Evolutionary conservation across 176 grass and related monocot species (phyloP).

Genomic region (Triticum urartu): DNA sequence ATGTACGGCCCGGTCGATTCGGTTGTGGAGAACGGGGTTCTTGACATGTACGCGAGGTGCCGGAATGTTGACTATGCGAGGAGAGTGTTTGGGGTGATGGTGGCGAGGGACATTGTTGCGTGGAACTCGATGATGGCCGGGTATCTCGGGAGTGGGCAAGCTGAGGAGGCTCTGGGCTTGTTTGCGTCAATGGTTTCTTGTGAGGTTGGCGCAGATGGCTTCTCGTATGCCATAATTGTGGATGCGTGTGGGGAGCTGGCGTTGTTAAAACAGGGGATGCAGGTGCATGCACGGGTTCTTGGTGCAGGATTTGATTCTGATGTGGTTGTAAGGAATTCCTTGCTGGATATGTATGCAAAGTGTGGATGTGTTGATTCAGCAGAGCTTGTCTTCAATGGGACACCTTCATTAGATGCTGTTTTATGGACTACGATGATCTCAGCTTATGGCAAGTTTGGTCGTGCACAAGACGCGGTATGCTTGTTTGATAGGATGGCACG

Average conservation of each 20-base stretch:
- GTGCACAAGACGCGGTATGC: slow-evolving; percentile 24
- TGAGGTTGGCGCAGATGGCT: slow-evolving; percentile 29
- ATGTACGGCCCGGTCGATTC: slow-evolving; percentile 15
- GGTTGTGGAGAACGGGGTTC: slow-evolving; percentile 50
- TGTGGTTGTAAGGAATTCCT: slow-evolving; percentile 45
- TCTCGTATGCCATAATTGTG: slow-evolving; percentile 47
- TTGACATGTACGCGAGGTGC: slow-evolving; percentile 55
- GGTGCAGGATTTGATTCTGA: slow-evolving; percentile 37
- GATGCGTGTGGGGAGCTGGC: slow-evolving; percentile 51
- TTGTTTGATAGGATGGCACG: slow-evolving; percentile 57
- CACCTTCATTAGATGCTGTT: slow-evolving; percentile 28
- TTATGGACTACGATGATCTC: slow-evolving; percentile 70
- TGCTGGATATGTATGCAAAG: slow-evolving; percentile 68
- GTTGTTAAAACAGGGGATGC: slow-evolving; percentile 43
- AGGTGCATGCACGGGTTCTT: slow-evolving; percentile 38
- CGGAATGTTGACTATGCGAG: slow-evolving; percentile 4
- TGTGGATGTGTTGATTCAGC: slow-evolving; percentile 52
- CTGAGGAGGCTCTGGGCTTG: slow-evolving; percentile 48
- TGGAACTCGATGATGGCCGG: slow-evolving; percentile 67
- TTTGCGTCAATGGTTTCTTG: slow-evolving; percentile 38
- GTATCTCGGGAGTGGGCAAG: slow-evolving; percentile 26
- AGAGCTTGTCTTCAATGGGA: slow-evolving; percentile 27
- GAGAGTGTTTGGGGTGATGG: slow-evolving; percentile 45
- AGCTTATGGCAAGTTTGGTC: slow-evolving; percentile 49
- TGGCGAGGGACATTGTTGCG: slow-evolving; percentile 30